Base-by-base conservation (phyloP, 1,139 yeast genomes). In the Ogataea hybrid region DNA sequence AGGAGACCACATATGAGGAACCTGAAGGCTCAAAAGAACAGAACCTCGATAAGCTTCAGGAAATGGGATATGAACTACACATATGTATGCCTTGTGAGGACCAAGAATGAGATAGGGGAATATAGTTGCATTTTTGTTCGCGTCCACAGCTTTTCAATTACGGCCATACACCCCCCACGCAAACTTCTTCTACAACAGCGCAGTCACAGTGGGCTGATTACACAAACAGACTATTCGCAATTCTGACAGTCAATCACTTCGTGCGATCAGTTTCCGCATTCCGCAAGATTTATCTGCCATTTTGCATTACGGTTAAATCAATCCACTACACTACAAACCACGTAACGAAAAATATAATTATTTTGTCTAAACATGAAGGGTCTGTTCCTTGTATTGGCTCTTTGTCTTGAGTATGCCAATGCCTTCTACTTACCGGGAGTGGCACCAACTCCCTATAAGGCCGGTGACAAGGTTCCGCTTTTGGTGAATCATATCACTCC, bases 381-480 rank as follows among this genome's bases (percentile, higher is more conserved):
- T 12, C 22, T 43, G n/a, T 23, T 41, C 10, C 22, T 35, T 18
- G 37, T 41, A 12, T 18, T 39, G 22, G 32, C 46, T 17, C 37
- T 42, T 15, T 42, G 43, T 14, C 41, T 47, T 27, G 41, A 48
- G 14, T 40, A 52, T 15, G 57, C 68, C 14, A 53, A 60, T 39
- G 95, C 82, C 2, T 90, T 90, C 66, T 90, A 90, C 61, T 71
- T 92, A 48, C 97, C 97, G 0, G 97, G 97, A 10, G 94, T 89
- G 23, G 95, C 97, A 0, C 97, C 98, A 15, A 85, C 94, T 1
- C 84, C 90, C 44, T 92, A 90, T 61, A 71, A 75, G 38, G 70
- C 75, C 48, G 89, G 83, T 39, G 94, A 89, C 42, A 54, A 57
- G 2, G 81, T 92, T 39, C 90, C 95, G 5, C 68, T 92, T 44